phyloP scores from a whole-genome alignment of 2,329 filamentous ascomycete genomes.

The Cladophialophora carrionii region DNA sequence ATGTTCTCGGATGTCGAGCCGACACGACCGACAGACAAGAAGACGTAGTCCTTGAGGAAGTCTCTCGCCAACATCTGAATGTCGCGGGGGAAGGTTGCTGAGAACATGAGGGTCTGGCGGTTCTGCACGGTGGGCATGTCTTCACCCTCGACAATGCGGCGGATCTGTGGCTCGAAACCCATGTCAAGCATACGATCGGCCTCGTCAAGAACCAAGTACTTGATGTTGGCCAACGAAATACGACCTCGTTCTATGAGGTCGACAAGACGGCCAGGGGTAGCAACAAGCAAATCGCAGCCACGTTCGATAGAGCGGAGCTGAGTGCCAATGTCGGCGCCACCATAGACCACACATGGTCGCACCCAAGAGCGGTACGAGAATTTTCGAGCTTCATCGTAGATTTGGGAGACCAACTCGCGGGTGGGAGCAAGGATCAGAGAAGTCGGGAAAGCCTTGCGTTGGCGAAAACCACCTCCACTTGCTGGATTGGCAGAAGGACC shows the following conservation, averaged over 20 bases:
- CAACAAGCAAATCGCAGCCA: conserved; percentile 94
- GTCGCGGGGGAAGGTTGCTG: conserved; percentile 96
- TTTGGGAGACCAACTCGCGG: conserved; percentile 97
- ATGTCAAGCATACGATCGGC: conserved; percentile 99
- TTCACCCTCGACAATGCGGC: conserved; percentile 95
- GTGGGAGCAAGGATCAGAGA: conserved; percentile 95
- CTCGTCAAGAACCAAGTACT: conserved; percentile 98
- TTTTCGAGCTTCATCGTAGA: conserved; percentile 96
- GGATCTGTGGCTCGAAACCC: conserved; percentile 99
- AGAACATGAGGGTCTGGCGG: conserved; percentile 99
- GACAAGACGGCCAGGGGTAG: conserved; percentile 94
- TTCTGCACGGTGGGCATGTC: conserved; percentile 85
- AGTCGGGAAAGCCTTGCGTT: conserved; percentile 97
- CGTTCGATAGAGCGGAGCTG: conserved; percentile 98
- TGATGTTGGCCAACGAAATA: conserved; percentile 97
- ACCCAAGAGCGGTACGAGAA: conserved; percentile 99
- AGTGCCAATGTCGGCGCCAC: conserved; percentile 97
- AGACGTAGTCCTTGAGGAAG: conserved; percentile 99
- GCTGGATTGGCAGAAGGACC: conserved; percentile 75
- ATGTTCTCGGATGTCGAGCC: conserved; percentile 99
- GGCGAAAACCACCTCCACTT: conserved; percentile 76
- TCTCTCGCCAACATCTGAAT: conserved; percentile 99
- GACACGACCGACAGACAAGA: conserved; percentile 97
- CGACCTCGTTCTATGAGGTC: conserved; percentile 98
- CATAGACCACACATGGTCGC: conserved; percentile 95